These are phyloP conservation scores for Zalerion maritima DNA, from an alignment of 495 filamentous ascomycete genomes.

Conservation along the genomic window DNA sequence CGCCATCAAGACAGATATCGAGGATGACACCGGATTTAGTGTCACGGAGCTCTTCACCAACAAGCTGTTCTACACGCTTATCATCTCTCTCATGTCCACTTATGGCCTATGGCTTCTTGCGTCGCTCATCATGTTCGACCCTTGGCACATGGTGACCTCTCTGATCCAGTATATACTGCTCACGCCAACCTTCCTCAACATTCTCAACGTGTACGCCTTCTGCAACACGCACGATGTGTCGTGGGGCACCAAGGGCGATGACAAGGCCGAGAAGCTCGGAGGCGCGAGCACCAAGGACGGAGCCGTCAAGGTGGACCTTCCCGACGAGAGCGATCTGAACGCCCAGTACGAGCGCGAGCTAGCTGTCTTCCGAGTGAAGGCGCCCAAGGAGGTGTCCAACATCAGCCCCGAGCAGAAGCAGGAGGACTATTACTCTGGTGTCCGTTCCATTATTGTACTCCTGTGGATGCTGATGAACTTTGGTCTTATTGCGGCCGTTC, in stretches of 20 bases:
- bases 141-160: constrained; percentile 96
- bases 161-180: constrained; percentile 95
- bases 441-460: constrained; percentile 80
- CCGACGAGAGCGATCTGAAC: constrained; percentile 69
- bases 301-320: constrained; percentile 86
- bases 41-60: constrained; percentile 67
- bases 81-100: constrained; percentile 81
- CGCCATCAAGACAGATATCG: constrained; percentile 57
- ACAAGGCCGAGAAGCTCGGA: constrained; percentile 71
- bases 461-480: constrained; percentile 97
- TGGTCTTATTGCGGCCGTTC: constrained; percentile 71
- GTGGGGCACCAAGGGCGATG: constrained; percentile 93
- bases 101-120: constrained; percentile 89
- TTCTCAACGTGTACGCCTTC: constrained; percentile 95
- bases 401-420: constrained; percentile 53
- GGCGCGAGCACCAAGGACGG: constrained; percentile 78
- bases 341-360: constrained; percentile 86
- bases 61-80: constrained; percentile 79
- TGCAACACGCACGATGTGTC: constrained; percentile 97
- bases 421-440: constrained; percentile 97
- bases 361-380: constrained; percentile 51
- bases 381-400: constrained; percentile 49
- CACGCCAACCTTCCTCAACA: constrained; percentile 90
- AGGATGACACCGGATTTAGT: constrained; percentile 38
- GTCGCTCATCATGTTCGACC: constrained; percentile 92